A percentile compares a stretch with the other conserved stretches of the same genome.
Evolutionary conservation across 495 filamentous ascomycete species (phyloP).

Genomic region (Daldinia grandis): DNA sequence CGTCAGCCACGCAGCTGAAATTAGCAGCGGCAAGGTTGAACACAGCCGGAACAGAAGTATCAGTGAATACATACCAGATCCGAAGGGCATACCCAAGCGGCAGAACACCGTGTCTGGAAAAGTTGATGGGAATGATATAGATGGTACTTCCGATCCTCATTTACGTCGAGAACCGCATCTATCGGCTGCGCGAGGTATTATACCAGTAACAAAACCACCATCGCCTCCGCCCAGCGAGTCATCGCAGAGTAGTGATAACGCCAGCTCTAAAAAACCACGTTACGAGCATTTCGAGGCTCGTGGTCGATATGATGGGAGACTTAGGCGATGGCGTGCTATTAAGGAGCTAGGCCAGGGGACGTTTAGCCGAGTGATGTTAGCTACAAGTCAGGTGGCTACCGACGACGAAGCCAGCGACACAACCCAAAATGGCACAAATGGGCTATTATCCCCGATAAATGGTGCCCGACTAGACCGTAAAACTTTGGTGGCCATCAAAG

Average conservation of each 20-base stretch:
- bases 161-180: constrained; percentile 85
- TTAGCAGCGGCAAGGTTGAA: constrained; percentile 49
- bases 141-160: constrained; percentile 50
- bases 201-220: constrained; percentile 68
- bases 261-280: constrained; percentile 49
- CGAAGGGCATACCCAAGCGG: constrained; percentile 70
- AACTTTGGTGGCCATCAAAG: constrained; percentile 90
- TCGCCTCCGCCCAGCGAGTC: constrained; percentile 74
- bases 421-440: constrained; percentile 32
- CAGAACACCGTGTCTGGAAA: constrained; percentile 71
- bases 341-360: constrained; percentile 89
- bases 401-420: constrained; percentile 45
- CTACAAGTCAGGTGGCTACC: constrained; percentile 66
- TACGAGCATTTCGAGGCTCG: constrained; percentile 71
- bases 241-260: constrained; percentile 59
- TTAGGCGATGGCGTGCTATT: constrained; percentile 76
- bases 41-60: constrained; percentile 77
- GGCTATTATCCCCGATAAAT: constrained; percentile 41
- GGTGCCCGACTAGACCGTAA: constrained; percentile 59
- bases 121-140: constrained; percentile 57
- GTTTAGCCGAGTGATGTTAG: constrained; percentile 92
- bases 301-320: constrained; percentile 62
- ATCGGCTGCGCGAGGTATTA: constrained; percentile 76
- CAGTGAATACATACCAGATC: constrained; percentile 85
- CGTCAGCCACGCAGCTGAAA: constrained; percentile 36